Conservation (phyloP, 1,139 yeast species). For the Magnusiomyces ingens region DNA sequence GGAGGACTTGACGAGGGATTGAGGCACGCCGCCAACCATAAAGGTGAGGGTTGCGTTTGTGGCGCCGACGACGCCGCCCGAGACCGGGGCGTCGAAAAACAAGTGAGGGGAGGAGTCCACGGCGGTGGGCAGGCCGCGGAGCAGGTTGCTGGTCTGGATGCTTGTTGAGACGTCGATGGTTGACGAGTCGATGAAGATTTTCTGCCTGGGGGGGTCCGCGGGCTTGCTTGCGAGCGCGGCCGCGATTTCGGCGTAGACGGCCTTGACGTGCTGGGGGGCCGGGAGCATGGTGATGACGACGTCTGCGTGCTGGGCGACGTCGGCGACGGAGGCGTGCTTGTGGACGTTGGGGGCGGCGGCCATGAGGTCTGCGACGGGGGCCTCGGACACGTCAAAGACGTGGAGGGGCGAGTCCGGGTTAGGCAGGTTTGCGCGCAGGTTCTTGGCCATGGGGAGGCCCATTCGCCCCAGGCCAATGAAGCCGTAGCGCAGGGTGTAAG, state of each 20-base stretch:
- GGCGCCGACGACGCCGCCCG: slow-evolving; percentile 59
- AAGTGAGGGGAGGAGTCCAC: slow-evolving; percentile 28
- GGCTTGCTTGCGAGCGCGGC: slow-evolving; percentile 14
- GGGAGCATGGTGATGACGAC: slow-evolving; percentile 51
- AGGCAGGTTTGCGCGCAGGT: slow-evolving; percentile 41
- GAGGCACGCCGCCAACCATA: slow-evolving; percentile 44
- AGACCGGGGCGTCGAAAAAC: slow-evolving; percentile 53
- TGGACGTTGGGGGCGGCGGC: slow-evolving; percentile 12
- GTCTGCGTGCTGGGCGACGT: slow-evolving; percentile 32
- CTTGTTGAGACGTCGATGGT: slow-evolving; percentile 53
- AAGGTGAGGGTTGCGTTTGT: slow-evolving; percentile 50
- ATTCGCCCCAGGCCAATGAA: slow-evolving; percentile 55
- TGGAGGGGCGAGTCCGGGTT: slow-evolving; percentile 39
- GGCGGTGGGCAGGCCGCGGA: slow-evolving; percentile 12
- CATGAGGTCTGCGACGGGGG: slow-evolving; percentile 13
- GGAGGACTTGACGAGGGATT: slow-evolving; percentile 29
- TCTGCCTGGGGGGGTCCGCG: slow-evolving; percentile 11
- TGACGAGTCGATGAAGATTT: slow-evolving; percentile 43
- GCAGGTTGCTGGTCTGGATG: slow-evolving; percentile 30
- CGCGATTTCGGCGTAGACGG: slow-evolving; percentile 41
- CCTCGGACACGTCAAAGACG: slow-evolving; percentile 47
- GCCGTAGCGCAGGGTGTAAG: slow-evolving; percentile 31
- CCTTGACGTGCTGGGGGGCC: slow-evolving; percentile 49
- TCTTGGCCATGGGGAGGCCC: slow-evolving; percentile 58
- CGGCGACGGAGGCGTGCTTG: slow-evolving; percentile 29